phyloP scores from a whole-genome alignment of 495 filamentous ascomycete species.

The Xylaria palmicola region DNA sequence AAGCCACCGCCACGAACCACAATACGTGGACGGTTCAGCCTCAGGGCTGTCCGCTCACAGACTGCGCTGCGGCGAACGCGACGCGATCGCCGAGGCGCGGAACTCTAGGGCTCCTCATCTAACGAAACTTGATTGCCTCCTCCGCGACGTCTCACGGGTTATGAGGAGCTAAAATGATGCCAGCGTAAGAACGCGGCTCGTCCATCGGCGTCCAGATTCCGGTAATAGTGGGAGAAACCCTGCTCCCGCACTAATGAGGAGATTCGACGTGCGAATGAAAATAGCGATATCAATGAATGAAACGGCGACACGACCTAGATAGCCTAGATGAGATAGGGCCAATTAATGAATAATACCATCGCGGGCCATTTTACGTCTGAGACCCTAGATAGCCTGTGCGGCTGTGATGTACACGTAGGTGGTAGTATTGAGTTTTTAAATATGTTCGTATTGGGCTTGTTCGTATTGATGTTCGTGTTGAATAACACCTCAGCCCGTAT shows the following conservation, averaged over 20 bases:
- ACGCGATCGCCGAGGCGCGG: background rate
- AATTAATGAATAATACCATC: constrained; percentile 1
- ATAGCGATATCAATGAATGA: background rate
- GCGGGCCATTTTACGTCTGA: background rate
- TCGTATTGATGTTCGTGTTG: too few species aligned
- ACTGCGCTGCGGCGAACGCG: background rate
- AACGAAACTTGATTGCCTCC: background rate
- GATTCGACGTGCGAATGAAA: background rate
- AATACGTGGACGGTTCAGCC: constrained; percentile 10
- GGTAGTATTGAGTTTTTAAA: too few species aligned
- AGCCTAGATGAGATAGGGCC: background rate
- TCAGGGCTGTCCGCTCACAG: constrained; percentile 3
- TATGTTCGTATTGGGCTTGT: too few species aligned
- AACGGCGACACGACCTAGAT: background rate
- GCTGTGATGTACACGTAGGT: too few species aligned
- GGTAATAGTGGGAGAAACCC: background rate
- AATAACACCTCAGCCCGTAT: too few species aligned
- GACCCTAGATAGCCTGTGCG: background rate
- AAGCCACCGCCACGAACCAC: background rate
- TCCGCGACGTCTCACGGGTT: background rate
- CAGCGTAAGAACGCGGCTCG: background rate
- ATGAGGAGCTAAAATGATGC: background rate
- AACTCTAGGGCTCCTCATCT: background rate
- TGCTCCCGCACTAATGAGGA: background rate
- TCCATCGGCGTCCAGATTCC: background rate